Conservation (phyloP, 2,329 filamentous ascomycete species). For the Penicillium sclerotiorum region DNA sequence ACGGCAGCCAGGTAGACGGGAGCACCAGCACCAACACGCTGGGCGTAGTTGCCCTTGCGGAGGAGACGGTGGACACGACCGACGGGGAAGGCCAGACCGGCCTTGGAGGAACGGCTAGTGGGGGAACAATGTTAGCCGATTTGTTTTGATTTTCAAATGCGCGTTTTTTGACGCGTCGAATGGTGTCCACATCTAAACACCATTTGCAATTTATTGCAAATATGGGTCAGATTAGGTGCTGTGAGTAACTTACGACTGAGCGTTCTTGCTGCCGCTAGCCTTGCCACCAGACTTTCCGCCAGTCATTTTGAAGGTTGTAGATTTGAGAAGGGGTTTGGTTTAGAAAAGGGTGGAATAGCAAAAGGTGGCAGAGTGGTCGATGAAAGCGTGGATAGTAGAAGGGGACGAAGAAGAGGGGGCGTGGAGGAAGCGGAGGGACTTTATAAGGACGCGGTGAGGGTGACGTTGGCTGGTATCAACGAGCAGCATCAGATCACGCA, state of each 20-base stretch:
- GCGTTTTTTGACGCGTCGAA: slow-evolving; percentile 12
- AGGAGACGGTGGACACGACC: slow-evolving; percentile 99
- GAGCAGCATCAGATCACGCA: slow-evolving; percentile 49
- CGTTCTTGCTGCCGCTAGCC: slow-evolving; percentile 98
- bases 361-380: slow-evolving; percentile 13
- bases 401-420: slow-evolving; percentile 31
- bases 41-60: slow-evolving; percentile 98
- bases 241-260: slow-evolving; percentile 99
- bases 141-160: slow-evolving; percentile 10
- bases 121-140: slow-evolving; percentile 39
- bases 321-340: slow-evolving; percentile 25
- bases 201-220: slow-evolving; percentile 2
- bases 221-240: slow-evolving; percentile 22
- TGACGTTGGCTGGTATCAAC: slow-evolving; percentile 46
- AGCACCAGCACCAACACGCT: slow-evolving; percentile 97
- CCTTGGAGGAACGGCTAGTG: slow-evolving; percentile 92
- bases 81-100: slow-evolving; percentile 97
- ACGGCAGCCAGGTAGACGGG: slow-evolving; percentile 97
- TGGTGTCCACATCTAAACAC: slow-evolving; percentile 9
- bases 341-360: slow-evolving; percentile 16
- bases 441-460: slow-evolving; percentile 49
- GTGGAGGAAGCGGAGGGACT: slow-evolving; percentile 37
- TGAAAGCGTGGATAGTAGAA: slow-evolving; percentile 28
- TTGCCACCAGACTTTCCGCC: slow-evolving; percentile 99
- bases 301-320: slow-evolving; percentile 84